Percentiles rank a stretch among this genome's conserved stretches.
phyloP scores from a whole-genome alignment of 257 asterid genomes.

The Striga asiatica region DNA sequence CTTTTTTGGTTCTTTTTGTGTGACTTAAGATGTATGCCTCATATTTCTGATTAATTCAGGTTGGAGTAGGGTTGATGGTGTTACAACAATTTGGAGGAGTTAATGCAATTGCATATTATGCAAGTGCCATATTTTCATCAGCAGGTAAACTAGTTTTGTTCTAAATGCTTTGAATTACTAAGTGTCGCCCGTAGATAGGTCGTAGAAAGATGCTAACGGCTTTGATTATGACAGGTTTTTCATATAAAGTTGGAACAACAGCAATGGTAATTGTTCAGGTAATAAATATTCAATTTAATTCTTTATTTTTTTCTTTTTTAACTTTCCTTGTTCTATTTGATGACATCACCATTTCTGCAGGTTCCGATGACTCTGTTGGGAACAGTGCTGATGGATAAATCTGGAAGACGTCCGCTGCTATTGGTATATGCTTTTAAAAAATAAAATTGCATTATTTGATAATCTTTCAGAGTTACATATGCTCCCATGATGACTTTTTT shows the following conservation, averaged over 20 bases:
- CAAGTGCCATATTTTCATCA: conserved; percentile 73
- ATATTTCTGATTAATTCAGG: conserved; percentile 29
- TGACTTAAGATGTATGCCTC: not conserved
- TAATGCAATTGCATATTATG: conserved; percentile 79
- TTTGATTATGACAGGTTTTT: conserved; percentile 44
- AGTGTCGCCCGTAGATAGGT: not conserved
- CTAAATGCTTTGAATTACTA: not conserved
- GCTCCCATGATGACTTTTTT: too few species aligned
- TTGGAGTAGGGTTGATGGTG: conserved; percentile 92
- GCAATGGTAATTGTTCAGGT: conserved; percentile 88
- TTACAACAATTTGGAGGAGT: conserved; percentile 86
- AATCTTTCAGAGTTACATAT: too few species aligned
- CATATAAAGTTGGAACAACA: conserved; percentile 56
- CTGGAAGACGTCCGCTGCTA: conserved; percentile 72
- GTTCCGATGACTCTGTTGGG: conserved; percentile 72
- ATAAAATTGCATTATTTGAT: too few species aligned
- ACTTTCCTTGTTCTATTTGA: not conserved
- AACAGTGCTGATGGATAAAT: conserved; percentile 65
- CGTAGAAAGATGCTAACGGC: conserved; percentile 1
- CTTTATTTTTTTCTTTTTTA: not conserved
- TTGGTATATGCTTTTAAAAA: conserved; percentile 29
- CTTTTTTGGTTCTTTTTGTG: not conserved
- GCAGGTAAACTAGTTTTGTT: conserved; percentile 39
- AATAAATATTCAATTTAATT: not conserved
- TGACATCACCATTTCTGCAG: conserved; percentile 29